Evolutionary conservation across 108 stramenopile genomes (phyloP), one percentile per base, ranked within the genome.

Genomic region (Nitzschia inconspicua): DNA sequence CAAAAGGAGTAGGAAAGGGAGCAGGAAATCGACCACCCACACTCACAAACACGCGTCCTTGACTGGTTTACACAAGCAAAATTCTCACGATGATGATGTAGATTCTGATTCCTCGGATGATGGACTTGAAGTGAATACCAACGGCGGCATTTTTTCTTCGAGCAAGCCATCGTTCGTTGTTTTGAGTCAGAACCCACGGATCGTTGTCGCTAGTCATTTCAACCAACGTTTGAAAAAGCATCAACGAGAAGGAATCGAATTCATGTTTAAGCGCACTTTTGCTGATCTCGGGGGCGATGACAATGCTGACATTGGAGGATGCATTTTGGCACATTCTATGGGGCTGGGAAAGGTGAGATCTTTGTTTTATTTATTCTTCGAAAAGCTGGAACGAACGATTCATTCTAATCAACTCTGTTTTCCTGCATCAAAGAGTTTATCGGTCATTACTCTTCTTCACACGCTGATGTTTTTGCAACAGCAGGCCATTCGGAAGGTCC

Each of bases 261-360:
- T 85, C 59, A 85, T 86, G 54, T 90, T 77, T 76, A 57, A 58
- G 23, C 86, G 79, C 44, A 26, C 83, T 9, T 89, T 80, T 60
- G 52, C 47, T n/a, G 71, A 86, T 58, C 50, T 86, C 22, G 39
- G 58, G 23, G 34, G 8, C 16, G 27, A 42, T 7, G 18, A n/a
- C 1, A 22, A 62, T 11, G 24, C 18, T 6, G 57, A 63, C 0
- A 50, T 76, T 39, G 78, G 76, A n/a, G 88, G 88, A 13, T 80
- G 77, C 31, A 84, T 89, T 41, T 62, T 90, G 2, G 89, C 88
- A 13, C 88, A 89, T 56, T 79, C 76, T 18, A 89, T 86, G 85
- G 87, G 79, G 16, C 30, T 77, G 27, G 75, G 78, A 46, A 58
- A 65, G 63, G 51, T 14, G 10, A 44, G 49, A 14, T 62, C 50